phyloP scores from a whole-genome alignment of 495 filamentous ascomycete species.

The Neurospora sp. region DNA sequence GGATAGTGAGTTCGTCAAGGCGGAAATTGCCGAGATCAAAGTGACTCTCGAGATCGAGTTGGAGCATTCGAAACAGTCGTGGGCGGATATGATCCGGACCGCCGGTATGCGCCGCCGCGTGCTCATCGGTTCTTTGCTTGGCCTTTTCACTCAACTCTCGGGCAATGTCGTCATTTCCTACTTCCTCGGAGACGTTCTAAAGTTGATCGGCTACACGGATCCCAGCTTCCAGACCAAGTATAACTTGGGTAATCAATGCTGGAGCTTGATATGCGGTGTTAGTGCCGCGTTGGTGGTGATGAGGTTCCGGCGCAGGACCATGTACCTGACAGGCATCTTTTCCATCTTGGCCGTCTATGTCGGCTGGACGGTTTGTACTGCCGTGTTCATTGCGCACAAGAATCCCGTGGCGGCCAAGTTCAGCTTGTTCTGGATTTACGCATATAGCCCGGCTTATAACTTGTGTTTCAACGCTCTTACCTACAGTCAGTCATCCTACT shows the following conservation, averaged over 20 bases:
- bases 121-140: constrained; percentile 46
- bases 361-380: constrained; percentile 49
- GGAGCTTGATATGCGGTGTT: constrained; percentile 46
- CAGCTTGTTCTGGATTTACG: constrained; percentile 52
- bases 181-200: constrained; percentile 42
- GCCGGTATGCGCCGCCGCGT: constrained; percentile 46
- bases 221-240: constrained; percentile 40
- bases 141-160: constrained; percentile 54
- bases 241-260: constrained; percentile 52
- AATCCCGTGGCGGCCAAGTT: constrained; percentile 30
- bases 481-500: constrained; percentile 38
- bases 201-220: constrained; percentile 42
- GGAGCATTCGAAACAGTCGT: constrained; percentile 45
- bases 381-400: constrained; percentile 27
- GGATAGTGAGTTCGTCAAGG: constrained; percentile 43
- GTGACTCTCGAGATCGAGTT: constrained; percentile 48
- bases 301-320: constrained; percentile 45
- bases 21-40: constrained; percentile 51
- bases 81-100: constrained; percentile 45
- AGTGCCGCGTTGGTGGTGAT: constrained; percentile 43
- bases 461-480: constrained; percentile 60
- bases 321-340: constrained; percentile 49
- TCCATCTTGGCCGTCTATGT: constrained; percentile 48
- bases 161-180: constrained; percentile 56
- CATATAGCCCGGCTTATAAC: constrained; percentile 54